These are phyloP conservation scores for Lumnitzera littorea DNA, from an alignment of 345 rosid genomes.

Conservation along the genomic window DNA sequence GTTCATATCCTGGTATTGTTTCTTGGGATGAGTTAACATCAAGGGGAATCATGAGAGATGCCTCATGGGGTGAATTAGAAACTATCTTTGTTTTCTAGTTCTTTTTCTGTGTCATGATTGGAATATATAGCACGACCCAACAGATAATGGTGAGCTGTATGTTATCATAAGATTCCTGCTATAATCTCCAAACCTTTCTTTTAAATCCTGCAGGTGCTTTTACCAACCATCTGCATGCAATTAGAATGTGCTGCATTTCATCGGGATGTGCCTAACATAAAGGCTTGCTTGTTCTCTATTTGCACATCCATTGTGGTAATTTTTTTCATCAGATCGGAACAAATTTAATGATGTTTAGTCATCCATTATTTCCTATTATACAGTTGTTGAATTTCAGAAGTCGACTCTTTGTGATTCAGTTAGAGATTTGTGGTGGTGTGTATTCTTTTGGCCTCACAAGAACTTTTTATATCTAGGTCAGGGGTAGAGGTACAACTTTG, in stretches of 20 bases:
- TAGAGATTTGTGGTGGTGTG: not conserved
- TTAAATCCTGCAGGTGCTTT: conserved; percentile 52
- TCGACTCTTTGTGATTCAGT: too few relatives aligned
- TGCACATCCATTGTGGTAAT: conserved; percentile 82
- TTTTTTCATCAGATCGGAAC: not conserved
- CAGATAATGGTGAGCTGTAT: too few relatives aligned
- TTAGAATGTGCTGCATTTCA: conserved; percentile 37
- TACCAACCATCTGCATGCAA: conserved; percentile 45
- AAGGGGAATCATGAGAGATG: too few relatives aligned
- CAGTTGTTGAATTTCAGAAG: conserved; percentile 6
- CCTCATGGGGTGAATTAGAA: too few relatives aligned
- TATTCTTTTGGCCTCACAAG: conserved; percentile 2
- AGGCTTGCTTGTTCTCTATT: conserved; percentile 74
- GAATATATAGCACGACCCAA: too few relatives aligned
- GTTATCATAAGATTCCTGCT: too few relatives aligned
- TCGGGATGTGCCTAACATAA: conserved; percentile 49
- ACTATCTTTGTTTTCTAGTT: too few relatives aligned
- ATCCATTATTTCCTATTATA: not conserved
- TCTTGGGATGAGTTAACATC: too few relatives aligned
- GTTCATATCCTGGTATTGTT: too few relatives aligned
- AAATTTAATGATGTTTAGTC: not conserved
- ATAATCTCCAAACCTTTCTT: not conserved
- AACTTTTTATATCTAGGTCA: conserved; percentile 35
- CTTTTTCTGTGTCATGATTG: too few relatives aligned
- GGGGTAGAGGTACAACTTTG: conserved; percentile 47